Conservation (phyloP, 352 stramenopile genomes). For the Globisporangium heterothallicum region DNA sequence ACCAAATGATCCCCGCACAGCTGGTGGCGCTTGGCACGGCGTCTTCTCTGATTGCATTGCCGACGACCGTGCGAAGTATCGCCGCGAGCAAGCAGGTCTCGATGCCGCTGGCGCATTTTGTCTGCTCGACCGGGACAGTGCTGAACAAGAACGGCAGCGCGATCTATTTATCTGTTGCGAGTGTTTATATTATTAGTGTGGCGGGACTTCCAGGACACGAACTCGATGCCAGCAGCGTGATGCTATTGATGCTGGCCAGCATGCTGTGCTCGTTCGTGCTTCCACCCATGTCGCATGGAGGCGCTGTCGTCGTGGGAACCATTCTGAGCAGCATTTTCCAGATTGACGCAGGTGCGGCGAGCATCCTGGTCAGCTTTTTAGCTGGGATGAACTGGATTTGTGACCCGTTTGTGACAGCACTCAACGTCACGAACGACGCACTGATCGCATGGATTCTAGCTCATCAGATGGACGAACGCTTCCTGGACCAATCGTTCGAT, state of each 20-base stretch:
- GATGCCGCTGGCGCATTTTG: conserved; percentile 47
- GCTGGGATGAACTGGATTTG: conserved; percentile 50
- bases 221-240: conserved; percentile 20
- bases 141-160: conserved; percentile 66
- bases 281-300: conserved; percentile 33
- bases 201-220: conserved; percentile 13
- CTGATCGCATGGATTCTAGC: conserved; percentile 49
- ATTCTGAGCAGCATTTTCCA: conserved; percentile 42
- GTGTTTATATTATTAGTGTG: conserved; percentile 39
- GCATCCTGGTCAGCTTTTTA: conserved; percentile 35
- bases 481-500: conserved; percentile 21
- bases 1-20: conserved; percentile 40
- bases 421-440: conserved; percentile 50
- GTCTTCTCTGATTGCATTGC: conserved; percentile 47
- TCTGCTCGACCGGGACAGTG: conserved; percentile 35
- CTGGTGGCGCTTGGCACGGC: conserved; percentile 43
- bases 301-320: conserved; percentile 31
- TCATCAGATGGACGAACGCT: conserved; percentile 37
- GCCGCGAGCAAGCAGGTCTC: conserved; percentile 47
- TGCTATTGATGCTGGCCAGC: conserved; percentile 32
- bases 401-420: conserved; percentile 40
- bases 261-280: conserved; percentile 30
- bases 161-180: conserved; percentile 42
- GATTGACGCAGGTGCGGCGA: conserved; percentile 18
- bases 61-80: conserved; percentile 44